Evolutionary conservation across 2,329 filamentous ascomycete genomes (phyloP).

Genomic region (Pezicula rhizophila): DNA sequence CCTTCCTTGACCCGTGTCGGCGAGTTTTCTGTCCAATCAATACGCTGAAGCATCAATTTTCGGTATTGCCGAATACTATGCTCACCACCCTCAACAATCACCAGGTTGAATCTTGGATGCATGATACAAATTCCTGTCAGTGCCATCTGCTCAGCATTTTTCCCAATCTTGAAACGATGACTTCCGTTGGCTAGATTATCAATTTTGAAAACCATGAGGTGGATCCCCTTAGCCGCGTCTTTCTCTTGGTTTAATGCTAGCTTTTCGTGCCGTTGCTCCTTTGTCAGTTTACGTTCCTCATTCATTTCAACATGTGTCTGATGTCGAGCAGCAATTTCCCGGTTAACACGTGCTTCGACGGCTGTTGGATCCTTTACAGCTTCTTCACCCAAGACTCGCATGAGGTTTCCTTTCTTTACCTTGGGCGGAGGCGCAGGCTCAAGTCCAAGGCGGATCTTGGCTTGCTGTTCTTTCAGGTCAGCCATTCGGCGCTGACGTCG

Average conservation of each 20-base stretch:
- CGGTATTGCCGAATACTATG: conserved; percentile 80
- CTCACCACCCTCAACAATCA: conserved; percentile 86
- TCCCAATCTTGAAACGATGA: conserved; percentile 86
- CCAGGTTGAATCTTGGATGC: conserved; percentile 80
- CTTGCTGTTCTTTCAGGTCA: conserved; percentile 91
- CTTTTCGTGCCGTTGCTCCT: conserved; percentile 83
- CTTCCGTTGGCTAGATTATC: conserved; percentile 85
- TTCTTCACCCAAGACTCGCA: conserved; percentile 84
- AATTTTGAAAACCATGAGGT: conserved; percentile 83
- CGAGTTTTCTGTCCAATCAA: conserved; percentile 90
- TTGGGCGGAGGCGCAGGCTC: conserved; percentile 89
- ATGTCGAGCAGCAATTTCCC: conserved; percentile 82
- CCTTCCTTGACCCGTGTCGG: conserved; percentile 57
- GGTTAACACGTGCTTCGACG: conserved; percentile 88
- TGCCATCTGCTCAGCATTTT: conserved; percentile 83
- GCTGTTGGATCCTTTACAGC: conserved; percentile 95
- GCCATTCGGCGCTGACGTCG: conserved; percentile 86
- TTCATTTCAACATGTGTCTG: conserved; percentile 74
- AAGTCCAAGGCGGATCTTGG: conserved; percentile 87
- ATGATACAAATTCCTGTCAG: conserved; percentile 89
- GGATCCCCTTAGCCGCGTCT: conserved; percentile 81
- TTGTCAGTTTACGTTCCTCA: conserved; percentile 78
- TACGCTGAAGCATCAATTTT: conserved; percentile 88
- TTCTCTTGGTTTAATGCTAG: conserved; percentile 75
- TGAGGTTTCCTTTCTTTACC: conserved; percentile 94